Conservation (phyloP, 768 basidiomycete genomes). For the Auricularia auricula-judae region DNA sequence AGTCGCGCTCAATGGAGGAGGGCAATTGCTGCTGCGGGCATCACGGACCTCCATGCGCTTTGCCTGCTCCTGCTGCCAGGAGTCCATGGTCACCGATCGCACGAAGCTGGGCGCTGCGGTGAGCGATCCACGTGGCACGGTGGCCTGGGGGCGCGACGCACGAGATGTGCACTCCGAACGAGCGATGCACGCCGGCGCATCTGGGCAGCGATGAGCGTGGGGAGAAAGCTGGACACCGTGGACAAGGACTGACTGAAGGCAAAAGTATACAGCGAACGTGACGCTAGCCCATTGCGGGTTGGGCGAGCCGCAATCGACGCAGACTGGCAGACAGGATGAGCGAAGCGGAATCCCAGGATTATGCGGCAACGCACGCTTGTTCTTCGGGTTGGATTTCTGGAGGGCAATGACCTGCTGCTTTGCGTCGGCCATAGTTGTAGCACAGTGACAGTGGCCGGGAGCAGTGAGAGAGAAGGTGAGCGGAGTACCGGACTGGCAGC, state of each 20-base stretch:
- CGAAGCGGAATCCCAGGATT: neutral
- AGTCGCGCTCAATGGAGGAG: constrained; percentile 3
- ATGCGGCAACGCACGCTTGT: constrained; percentile 36
- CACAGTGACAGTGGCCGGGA: neutral
- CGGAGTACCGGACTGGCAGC: neutral
- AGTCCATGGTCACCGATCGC: constrained; percentile 91
- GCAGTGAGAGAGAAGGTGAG: constrained; percentile 10
- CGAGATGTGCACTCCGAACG: constrained; percentile 93
- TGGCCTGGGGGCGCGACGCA: constrained; percentile 11
- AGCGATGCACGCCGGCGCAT: constrained; percentile 67
- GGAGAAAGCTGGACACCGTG: neutral
- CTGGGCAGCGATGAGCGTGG: neutral
- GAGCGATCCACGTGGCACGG: constrained; percentile 8
- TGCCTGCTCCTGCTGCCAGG: constrained; percentile 85
- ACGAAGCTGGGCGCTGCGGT: constrained; percentile 51
- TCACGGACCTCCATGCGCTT: constrained; percentile 71
- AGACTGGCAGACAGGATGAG: constrained; percentile 23
- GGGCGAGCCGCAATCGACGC: constrained; percentile 78
- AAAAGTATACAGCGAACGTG: constrained; percentile 58
- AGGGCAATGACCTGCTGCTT: constrained; percentile 61
- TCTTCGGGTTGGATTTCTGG: constrained; percentile 44
- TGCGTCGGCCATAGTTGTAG: constrained; percentile 39
- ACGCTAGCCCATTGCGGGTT: constrained; percentile 82
- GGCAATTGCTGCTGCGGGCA: constrained; percentile 3
- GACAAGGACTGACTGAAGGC: constrained; percentile 47